A percentile compares a stretch with the other conserved stretches of the same genome.
phyloP scores from a whole-genome alignment of 2,329 filamentous ascomycete genomes.

The Calonectria henricotiae region DNA sequence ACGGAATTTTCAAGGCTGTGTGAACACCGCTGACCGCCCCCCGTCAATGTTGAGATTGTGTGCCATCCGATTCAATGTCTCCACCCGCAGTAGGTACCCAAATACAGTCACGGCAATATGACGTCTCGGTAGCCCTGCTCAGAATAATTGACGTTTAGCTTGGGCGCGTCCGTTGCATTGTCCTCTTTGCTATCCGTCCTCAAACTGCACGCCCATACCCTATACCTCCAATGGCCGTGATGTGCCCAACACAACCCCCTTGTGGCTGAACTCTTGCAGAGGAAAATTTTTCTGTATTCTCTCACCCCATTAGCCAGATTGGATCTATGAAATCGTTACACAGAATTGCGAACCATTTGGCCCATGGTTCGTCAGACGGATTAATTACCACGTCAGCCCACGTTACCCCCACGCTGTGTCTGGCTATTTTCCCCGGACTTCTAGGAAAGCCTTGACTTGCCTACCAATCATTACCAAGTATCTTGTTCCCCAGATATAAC shows the following conservation, averaged over 20 bases:
- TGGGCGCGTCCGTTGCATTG: not conserved
- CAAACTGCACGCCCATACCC: not conserved
- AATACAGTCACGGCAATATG: not conserved
- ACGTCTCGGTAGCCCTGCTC: not conserved
- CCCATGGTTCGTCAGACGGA: conserved; percentile 24
- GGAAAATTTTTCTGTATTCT: conserved; percentile 18
- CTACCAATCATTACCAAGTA: conserved; percentile 34
- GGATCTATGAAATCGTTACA: not conserved
- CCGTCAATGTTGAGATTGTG: conserved; percentile 7
- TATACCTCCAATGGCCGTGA: not conserved
- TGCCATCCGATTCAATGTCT: not conserved
- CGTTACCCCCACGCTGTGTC: conserved; percentile 31
- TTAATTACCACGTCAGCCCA: conserved; percentile 28
- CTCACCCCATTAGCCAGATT: not conserved
- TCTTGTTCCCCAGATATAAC: conserved; percentile 24
- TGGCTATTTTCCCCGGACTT: conserved; percentile 35
- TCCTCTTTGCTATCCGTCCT: not conserved
- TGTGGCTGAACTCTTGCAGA: not conserved
- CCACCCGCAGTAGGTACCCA: not conserved
- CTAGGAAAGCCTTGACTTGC: conserved; percentile 9
- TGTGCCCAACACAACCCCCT: conserved; percentile 11
- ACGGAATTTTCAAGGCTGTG: not conserved
- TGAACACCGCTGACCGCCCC: not conserved
- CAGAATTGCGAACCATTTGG: conserved; percentile 31
- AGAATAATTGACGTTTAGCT: too few species aligned